Evolutionary conservation across 2,329 filamentous ascomycete genomes (phyloP), one percentile per base, ranked within the genome.

Genomic region (Fusarium tricinctum): DNA sequence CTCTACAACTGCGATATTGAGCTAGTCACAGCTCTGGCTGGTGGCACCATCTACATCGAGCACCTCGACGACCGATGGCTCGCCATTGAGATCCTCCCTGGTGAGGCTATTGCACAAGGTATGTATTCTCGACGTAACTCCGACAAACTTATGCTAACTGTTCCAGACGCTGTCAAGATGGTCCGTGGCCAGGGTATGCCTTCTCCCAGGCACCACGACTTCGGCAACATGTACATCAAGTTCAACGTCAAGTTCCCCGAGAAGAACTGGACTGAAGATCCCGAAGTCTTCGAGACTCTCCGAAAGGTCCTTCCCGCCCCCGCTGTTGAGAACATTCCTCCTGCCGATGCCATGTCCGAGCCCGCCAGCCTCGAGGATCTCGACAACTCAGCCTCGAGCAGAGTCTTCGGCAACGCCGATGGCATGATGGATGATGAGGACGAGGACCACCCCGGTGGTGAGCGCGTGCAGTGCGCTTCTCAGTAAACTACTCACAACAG

Each of bases 121-220:
- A 90, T 81, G 91, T 82, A 57, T 28, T 10, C 35, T 9, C 19
- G 15, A 17, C 8, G 6, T 17, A 48, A 32, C 38, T 33, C 19
- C 10, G 39, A 48, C 44, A 50, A 43, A 28, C 42, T 33, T 23
- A 70, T 56, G 38, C 73, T 78, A 69, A 78, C 64, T 23, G 2
- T 33, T 53, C 5, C 73, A 97, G 96, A 92, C 73, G 86, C 93
- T 71, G 88, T 98, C 79, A 98, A 97, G 85, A 92, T 97, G 81
- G 91, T 99, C 76, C 92, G 93, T 71, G 94, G 94, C 70, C 96
- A 99, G 82, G 96, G 96, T 79, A 99, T 99, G 96, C 96, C 96
- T 42, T 97, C 96, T 6, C 92, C 89, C 81, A 90, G 96, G 74
- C 96, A 98, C 81, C 96, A 99, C 85, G 92, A 98, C 81, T 90